Evolutionary conservation across 768 basidiomycete genomes (phyloP).

Genomic region (Suillus weaverae): DNA sequence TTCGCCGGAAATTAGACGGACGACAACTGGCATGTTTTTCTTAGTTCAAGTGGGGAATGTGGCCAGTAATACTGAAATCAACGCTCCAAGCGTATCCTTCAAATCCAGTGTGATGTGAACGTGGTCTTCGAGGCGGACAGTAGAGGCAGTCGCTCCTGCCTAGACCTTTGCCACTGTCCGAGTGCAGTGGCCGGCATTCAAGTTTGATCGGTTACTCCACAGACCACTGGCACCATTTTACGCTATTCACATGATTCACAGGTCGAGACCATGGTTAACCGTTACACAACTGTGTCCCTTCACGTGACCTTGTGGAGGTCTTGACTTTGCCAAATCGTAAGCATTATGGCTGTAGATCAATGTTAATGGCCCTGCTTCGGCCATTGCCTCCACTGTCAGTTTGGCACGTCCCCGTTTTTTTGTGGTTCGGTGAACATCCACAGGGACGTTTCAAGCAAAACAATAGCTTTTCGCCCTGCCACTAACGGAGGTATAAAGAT

Average conservation of each 20-base stretch:
- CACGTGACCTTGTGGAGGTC: background rate
- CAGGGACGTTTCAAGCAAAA: background rate
- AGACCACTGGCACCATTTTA: background rate
- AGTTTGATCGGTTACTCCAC: background rate
- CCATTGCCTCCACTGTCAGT: background rate
- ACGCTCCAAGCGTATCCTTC: background rate
- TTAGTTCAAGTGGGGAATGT: background rate
- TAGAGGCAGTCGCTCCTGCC: background rate
- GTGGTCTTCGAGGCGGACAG: background rate
- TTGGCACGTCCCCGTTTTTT: background rate
- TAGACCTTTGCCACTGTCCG: background rate
- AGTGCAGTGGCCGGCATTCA: background rate
- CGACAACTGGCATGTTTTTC: background rate
- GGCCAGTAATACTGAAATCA: constrained; percentile 1
- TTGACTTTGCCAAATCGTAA: background rate
- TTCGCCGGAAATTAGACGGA: background rate
- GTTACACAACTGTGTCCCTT: background rate
- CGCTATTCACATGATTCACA: background rate
- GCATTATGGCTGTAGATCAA: background rate
- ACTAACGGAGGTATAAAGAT: background rate
- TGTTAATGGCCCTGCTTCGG: background rate
- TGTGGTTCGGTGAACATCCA: background rate
- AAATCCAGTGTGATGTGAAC: background rate
- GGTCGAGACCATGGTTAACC: background rate
- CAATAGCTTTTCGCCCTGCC: background rate